Conservation (phyloP, 305 asterid genomes). For the Fraxinus latifolia region DNA sequence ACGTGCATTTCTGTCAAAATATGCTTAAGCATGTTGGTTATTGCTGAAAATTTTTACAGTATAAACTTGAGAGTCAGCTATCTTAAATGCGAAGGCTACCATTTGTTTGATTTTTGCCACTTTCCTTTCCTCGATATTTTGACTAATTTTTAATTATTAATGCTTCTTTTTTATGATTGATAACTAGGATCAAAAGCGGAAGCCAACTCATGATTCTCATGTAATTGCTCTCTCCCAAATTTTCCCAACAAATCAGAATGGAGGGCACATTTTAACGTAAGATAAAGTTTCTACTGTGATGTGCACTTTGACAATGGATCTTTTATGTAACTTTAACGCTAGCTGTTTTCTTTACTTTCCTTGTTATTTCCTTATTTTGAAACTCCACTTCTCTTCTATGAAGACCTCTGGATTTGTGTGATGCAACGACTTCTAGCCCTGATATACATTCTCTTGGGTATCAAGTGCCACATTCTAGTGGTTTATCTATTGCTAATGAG, state of each 20-base stretch:
- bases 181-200: constrained; percentile 60
- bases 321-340: constrained; percentile 4
- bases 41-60: constrained; percentile 13
- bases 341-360: constrained; percentile 1
- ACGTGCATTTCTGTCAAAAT: constrained; percentile 2
- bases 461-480: constrained; percentile 58
- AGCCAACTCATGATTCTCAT: constrained; percentile 70
- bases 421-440: constrained; percentile 40
- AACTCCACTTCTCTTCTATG: constrained; percentile 27
- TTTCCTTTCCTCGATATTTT: neutral
- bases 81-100: neutral
- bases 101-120: neutral
- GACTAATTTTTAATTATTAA: constrained; percentile 16
- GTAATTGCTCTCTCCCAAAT: constrained; percentile 59
- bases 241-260: constrained; percentile 58
- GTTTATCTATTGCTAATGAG: constrained; percentile 43
- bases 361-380: constrained; percentile 7
- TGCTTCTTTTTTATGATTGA: constrained; percentile 30
- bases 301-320: constrained; percentile 4
- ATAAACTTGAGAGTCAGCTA: neutral
- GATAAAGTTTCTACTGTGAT: constrained; percentile 25
- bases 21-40: constrained; percentile 9
- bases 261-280: constrained; percentile 64
- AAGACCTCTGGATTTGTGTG: constrained; percentile 75
- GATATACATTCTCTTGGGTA: constrained; percentile 49